Evolutionary conservation across 1,284 basidiomycete genomes (phyloP), one percentile per base, ranked within the genome.

Genomic region (Xerocomus amazonicus): DNA sequence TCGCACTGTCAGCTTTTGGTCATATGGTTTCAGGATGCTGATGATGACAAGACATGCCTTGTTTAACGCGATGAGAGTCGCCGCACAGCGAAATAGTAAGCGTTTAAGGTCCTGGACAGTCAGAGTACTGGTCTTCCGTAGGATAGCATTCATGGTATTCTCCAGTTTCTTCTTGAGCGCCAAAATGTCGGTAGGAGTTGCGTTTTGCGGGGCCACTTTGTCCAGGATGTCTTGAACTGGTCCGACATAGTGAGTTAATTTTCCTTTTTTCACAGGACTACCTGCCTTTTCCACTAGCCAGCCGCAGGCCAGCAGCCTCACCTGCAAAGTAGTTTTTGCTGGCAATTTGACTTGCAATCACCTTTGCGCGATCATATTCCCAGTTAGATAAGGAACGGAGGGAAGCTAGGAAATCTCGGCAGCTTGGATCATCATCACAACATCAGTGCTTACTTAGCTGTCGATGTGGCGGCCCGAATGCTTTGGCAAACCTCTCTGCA

Each of bases 301-400:
- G 72, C 19, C 89, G 78, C 43, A 92, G 78, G 23, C 92, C 92
- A 23, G 85, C 87, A 32, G 87, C 83, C 69, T 97, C 93, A 33
- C 94, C 94, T 17, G 81, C 78, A 62, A 85, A 95, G 66, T 92
- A 92, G 19, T 84, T 84, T 65, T 94, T 95, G 45, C 85, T 86
- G 7, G 91, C 84, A 50, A 93, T 80, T 65, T 94, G 90, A 59
- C 83, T 89, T 0, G 86, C 77, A 38, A 94, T 71, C 4, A 79
- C 74, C 67, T 89, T 92, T 3, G 92, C 81, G 43, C 82, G 81
- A 63, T 95, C 92, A 4, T 82, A 78, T 62, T 81, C 81, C 74
- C 78, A 78, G 33, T 73, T 75, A 0, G 80, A 80, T 29, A 87
- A 62, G 2, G 72, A 68, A 26, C 79, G 74, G 26, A 89, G 68